Percentiles rank a stretch among this genome's conserved stretches.
phyloP scores from a whole-genome alignment of 495 filamentous ascomycete genomes.

The Chaetomium tenue region DNA sequence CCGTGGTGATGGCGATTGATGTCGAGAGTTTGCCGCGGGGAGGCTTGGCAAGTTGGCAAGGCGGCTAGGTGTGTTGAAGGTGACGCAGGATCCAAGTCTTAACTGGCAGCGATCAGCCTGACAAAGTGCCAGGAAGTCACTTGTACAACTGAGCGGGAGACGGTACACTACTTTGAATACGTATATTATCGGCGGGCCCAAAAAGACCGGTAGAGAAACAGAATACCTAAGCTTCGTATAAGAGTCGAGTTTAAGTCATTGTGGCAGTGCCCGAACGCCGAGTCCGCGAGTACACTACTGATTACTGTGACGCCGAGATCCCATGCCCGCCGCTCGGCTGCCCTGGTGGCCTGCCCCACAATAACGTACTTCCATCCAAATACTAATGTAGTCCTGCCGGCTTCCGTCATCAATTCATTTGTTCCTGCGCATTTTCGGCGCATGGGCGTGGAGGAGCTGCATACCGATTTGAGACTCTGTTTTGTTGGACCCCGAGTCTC shows the following conservation, averaged over 20 bases:
- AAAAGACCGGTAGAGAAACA: neutral
- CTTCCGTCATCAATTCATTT: neutral
- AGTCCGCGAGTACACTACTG: slow-evolving; percentile 13
- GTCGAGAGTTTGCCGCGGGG: slow-evolving; percentile 19
- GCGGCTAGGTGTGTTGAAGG: slow-evolving; percentile 14
- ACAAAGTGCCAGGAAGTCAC: slow-evolving; percentile 14
- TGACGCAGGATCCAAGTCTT: slow-evolving; percentile 32
- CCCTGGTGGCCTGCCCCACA: neutral
- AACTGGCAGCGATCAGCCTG: slow-evolving; percentile 32
- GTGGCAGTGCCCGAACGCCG: slow-evolving; percentile 18
- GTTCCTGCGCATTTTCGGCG: neutral
- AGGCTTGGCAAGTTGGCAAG: slow-evolving; percentile 27
- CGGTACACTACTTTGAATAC: too few relatives aligned
- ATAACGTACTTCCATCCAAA: too few relatives aligned
- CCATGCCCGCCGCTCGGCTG: neutral
- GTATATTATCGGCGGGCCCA: neutral
- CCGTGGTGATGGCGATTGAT: slow-evolving; percentile 21
- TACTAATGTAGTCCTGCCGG: neutral
- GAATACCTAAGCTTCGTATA: neutral
- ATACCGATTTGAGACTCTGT: neutral
- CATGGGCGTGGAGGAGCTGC: neutral
- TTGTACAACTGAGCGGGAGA: neutral
- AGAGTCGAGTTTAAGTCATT: neutral
- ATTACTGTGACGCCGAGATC: neutral
- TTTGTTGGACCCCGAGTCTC: neutral